phyloP scores from a whole-genome alignment of 2,329 filamentous ascomycete species.

The Stemphylium vesicarium region DNA sequence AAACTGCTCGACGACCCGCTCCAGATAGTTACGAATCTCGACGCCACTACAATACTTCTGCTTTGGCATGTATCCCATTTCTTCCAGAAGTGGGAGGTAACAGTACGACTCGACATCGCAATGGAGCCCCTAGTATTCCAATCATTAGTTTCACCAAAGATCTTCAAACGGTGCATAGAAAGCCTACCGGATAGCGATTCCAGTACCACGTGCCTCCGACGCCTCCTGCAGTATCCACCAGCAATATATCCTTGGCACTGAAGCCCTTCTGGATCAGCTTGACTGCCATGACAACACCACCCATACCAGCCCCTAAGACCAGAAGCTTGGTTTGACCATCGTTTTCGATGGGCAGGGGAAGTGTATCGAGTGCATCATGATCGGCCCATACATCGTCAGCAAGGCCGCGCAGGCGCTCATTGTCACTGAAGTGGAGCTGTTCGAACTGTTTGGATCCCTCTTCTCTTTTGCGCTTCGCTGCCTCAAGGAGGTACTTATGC shows the following conservation, averaged over 20 bases:
- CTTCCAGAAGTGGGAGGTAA: constrained; percentile 66
- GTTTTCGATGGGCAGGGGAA: constrained; percentile 9
- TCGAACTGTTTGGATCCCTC: constrained; percentile 21
- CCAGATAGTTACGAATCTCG: constrained; percentile 55
- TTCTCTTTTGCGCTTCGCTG: constrained; percentile 20
- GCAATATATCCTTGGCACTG: constrained; percentile 41
- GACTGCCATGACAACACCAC: constrained; percentile 50
- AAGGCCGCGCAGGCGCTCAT: constrained; percentile 17
- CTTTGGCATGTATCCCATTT: constrained; percentile 63
- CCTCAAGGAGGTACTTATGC: constrained; percentile 21
- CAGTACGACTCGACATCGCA: constrained; percentile 66
- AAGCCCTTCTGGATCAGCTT: constrained; percentile 47
- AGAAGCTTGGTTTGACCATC: constrained; percentile 29
- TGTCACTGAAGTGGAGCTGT: constrained; percentile 18
- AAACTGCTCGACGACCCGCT: constrained; percentile 31
- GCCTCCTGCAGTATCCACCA: constrained; percentile 53
- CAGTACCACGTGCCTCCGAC: constrained; percentile 58
- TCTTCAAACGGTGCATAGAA: no score
- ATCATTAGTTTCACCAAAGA: not conserved
- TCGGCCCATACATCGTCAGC: constrained; percentile 22
- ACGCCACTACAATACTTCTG: constrained; percentile 52
- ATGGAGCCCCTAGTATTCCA: constrained; percentile 29
- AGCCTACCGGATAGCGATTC: constrained; percentile 40
- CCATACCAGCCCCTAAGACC: constrained; percentile 51
- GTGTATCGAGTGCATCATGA: constrained; percentile 19